Base-by-base conservation (phyloP, 257 asterid genomes). In the Scutellaria baicalensis region DNA sequence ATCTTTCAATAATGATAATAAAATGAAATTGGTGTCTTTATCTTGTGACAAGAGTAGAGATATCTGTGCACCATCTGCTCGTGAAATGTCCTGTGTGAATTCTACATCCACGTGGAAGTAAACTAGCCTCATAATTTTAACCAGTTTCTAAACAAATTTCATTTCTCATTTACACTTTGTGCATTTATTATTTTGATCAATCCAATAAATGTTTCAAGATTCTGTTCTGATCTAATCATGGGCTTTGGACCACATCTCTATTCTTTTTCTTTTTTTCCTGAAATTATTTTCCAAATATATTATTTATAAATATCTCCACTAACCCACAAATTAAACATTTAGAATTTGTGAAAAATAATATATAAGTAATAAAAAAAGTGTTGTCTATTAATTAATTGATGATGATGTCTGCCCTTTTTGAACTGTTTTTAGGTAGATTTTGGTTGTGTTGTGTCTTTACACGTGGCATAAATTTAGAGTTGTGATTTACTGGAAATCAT, bases 61-160 rank as follows among this genome's bases (percentile, higher is more conserved):
- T n/a, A n/a, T n/a, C n/a, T 73, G 79, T 65, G 51, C 10, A 17
- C 54, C 31, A 74, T 64, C 68, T 61, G 43, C 60, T 56, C 42
- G 73, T 33, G 63, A 44, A 66, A 59, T 42, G 31, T 63, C 76
- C 18, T 59, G 40, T 56, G 64, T 40, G 67, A 68, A 52, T 65
- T 56, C 66, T 31, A 8, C 77, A 47, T 45, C 73, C 73, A 77
- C 82, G 44, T 77, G 72, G 78, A 74, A 35, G 17, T 11, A 40
- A 13, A 56, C 8, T 40, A 54, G 63, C 85, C 83, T 40, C 76
- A 74, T 27, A 6, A 42, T 17, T 35, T 56, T 18, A 39, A 61
- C 70, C 76, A 27, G 4, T 27, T 27, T 27, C 33, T 27, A 27
- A 27, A 4, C 4, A 27, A 2, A 27, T 27, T 27, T 27, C 4